phyloP scores from a whole-genome alignment of 257 asterid genomes.

The Capsicum rhomboideum region DNA sequence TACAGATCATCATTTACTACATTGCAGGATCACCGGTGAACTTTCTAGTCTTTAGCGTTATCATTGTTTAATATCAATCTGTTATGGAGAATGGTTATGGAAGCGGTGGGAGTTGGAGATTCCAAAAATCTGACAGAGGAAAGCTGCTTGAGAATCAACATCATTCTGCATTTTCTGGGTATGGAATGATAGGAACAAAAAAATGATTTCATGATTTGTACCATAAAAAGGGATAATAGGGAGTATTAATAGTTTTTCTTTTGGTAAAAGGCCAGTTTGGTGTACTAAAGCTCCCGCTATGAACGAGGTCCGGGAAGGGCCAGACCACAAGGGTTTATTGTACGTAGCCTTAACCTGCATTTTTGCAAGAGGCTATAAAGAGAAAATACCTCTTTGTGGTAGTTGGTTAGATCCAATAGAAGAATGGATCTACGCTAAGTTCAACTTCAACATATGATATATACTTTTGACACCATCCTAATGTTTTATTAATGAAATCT shows the following conservation, averaged over 20 bases:
- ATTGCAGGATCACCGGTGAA: background rate
- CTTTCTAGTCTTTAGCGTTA: background rate
- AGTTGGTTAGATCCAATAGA: background rate
- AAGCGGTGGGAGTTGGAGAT: background rate
- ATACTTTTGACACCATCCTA: background rate
- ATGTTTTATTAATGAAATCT: background rate
- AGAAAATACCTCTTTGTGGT: background rate
- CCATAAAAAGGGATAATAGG: background rate
- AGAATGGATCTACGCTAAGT: background rate
- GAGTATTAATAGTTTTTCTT: background rate
- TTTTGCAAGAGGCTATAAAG: background rate
- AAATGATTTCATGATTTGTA: background rate
- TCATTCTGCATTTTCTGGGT: background rate
- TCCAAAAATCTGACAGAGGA: background rate
- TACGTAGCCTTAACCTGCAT: no score
- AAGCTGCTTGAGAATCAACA: background rate
- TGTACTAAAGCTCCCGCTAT: no score
- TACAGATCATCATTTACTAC: background rate
- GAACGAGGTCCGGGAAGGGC: no score
- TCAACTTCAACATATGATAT: background rate
- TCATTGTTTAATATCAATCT: background rate
- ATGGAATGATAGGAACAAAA: background rate
- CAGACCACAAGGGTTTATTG: no score
- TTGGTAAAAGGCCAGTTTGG: background rate
- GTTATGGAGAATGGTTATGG: background rate